phyloP scores from a whole-genome alignment of 805 yeast genomes.

The Wickerhamomyces silvicola region DNA sequence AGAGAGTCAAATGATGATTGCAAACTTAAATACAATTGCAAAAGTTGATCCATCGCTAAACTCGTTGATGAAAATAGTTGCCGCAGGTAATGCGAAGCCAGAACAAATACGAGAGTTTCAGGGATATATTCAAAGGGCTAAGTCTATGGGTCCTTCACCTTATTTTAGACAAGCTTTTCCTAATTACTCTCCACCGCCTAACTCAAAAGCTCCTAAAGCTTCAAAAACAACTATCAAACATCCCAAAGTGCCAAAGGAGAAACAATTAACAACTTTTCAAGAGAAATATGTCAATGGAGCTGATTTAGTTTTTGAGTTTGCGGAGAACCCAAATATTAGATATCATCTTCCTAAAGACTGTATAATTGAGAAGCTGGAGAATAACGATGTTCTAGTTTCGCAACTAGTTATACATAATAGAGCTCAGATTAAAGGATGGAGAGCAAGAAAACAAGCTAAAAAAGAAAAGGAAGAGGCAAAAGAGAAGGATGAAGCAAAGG shows the following conservation, averaged over 20 bases:
- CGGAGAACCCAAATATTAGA: conserved; percentile 71
- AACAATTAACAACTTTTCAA: conserved; percentile 68
- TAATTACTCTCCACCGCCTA: conserved; percentile 10
- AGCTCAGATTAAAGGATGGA: conserved; percentile 20
- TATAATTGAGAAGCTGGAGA: conserved; percentile 51
- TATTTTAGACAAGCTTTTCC: conserved; percentile 27
- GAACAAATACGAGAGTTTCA: conserved; percentile 76
- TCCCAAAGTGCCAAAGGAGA: conserved; percentile 35
- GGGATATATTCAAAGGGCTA: conserved; percentile 70
- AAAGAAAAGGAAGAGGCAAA: conserved; percentile 15
- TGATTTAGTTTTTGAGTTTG: conserved; percentile 76
- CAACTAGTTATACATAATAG: conserved; percentile 26
- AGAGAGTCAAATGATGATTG: conserved; percentile 75
- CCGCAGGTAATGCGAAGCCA: conserved; percentile 69
- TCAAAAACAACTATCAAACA: conserved; percentile 8
- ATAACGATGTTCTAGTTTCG: conserved; percentile 30
- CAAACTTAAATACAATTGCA: conserved; percentile 79
- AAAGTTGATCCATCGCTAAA: conserved; percentile 61
- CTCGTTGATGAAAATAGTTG: conserved; percentile 76
- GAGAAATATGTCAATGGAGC: conserved; percentile 64
- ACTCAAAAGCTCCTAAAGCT: conserved; percentile 6
- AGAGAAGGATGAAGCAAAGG: conserved; percentile 13
- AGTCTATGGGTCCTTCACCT: conserved; percentile 58
- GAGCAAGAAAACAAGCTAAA: conserved; percentile 12
- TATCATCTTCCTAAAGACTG: conserved; percentile 72